Base-by-base conservation (phyloP, 2,329 filamentous ascomycete species). In the Aureobasidium sp. region DNA sequence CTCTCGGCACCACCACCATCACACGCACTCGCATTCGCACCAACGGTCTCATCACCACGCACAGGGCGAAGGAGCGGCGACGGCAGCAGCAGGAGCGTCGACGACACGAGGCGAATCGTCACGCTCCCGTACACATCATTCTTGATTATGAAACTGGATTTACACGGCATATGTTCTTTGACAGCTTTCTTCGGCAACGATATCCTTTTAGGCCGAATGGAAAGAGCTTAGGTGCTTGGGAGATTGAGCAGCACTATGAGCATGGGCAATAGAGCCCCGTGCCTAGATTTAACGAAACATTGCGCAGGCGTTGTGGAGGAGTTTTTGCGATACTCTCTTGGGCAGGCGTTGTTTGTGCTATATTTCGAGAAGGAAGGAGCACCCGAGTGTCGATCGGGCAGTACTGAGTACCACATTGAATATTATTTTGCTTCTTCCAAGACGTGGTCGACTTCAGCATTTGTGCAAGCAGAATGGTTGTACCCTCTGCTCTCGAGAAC, bases 1-100 rank as follows among this genome's bases (percentile, higher is more conserved):
- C 48, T 63, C 62, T 5, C 62, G 62, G 36, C 48, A 59, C 31
- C 62, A 64, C 17, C 64, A 66, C 34, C 64, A 66, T 27, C 62
- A 64, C 20, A 42, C 20, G 15, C 64, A 63, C 42, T 47, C 39
- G 20, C 60, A 62, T 49, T 48, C 48, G 15, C 58, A 61, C n/a
- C 58, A 52, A 37, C 47, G 48, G 12, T 39, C 42, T 12, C 39
- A 48, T 17, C 60, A 60, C 11, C 57, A 60, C 25, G 12, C 20
- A 9, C 57, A 60, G 31, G 44, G 44, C 11, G 57, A 60, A 51
- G 56, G 31, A 37, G 29, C 42, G 34, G 27, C 25, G 34, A 15
- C 56, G 25, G 56, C 44, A 49, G 22, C 20, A 60, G 25, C 45
- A 42, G 57, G 34, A 51, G 44, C 45, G 1, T 29, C 57, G 20